Conservation (phyloP, 2,329 filamentous ascomycete genomes). For the Pestalotiopsis sp. region DNA sequence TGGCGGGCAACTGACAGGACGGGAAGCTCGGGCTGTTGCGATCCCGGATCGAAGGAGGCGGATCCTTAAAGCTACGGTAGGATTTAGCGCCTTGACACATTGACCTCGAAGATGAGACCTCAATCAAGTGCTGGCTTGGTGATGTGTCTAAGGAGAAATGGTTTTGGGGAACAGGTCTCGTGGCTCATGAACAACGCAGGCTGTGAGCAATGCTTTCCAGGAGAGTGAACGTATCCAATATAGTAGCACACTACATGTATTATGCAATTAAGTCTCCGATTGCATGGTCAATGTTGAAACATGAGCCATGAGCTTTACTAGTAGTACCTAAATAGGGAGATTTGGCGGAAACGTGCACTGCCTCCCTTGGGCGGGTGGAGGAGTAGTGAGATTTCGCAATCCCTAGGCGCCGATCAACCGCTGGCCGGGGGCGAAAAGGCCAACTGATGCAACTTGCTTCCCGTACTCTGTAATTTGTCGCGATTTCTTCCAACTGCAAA, state of each 20-base stretch:
- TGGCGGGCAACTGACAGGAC: not conserved
- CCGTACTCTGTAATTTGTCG: not conserved
- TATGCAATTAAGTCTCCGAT: not conserved
- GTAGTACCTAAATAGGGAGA: not conserved
- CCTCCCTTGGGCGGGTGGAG: not conserved
- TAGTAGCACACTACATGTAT: not conserved
- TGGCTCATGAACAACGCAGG: too few relatives aligned
- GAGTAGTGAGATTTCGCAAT: not conserved
- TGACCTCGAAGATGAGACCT: not conserved
- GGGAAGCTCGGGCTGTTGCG: not conserved
- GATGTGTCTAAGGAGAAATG: too few relatives aligned
- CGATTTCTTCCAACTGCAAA: not conserved
- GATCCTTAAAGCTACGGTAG: not conserved
- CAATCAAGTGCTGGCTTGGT: not conserved
- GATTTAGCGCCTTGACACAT: not conserved
- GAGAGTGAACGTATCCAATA: too few relatives aligned
- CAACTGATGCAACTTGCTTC: not conserved
- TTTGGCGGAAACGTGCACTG: not conserved
- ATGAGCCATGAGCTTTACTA: not conserved
- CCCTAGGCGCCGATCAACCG: not conserved
- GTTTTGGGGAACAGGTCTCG: too few relatives aligned
- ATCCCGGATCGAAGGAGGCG: not conserved
- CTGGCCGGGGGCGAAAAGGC: not conserved
- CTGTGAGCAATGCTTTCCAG: too few relatives aligned
- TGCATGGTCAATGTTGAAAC: not conserved